Base-by-base conservation (phyloP, 163 green algal genomes). In the Chloroidium sp. region DNA sequence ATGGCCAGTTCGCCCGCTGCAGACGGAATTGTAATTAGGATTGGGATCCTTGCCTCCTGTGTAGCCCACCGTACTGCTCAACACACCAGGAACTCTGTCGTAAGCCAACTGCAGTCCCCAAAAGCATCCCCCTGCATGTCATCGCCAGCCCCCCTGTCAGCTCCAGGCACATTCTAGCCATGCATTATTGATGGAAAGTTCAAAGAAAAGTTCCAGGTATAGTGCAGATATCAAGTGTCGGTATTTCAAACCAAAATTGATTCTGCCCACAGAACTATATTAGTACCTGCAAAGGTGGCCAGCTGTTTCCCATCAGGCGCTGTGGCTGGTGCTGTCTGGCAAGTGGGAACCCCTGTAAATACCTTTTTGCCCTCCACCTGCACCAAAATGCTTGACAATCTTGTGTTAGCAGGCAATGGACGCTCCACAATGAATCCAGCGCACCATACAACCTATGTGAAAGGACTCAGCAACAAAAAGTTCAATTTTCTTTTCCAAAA, bases 71-170 rank as follows among this genome's bases (percentile, higher is more conserved):
- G 61, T 87, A 1, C 92, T 96, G 59, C 88, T 84, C 2, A 85
- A 78, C 3, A 97, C 93, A 64, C 93, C 93, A 1, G 90, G 90
- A n/a, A 95, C 89, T n/a, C 91, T 82, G 61, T 82, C 69, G 80
- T 89, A 94, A 0, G 89, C 90, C 2, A 96, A 87, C 86, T 97
- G 89, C 64, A 95, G 72, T 10, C 93, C 91, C 93, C 93, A 96
- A 83, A 95, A 95, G 83, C 93, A 96, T 2, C 92, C 90, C 61
- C 85, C 84, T 74, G 83, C 76, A 59, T 69, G 36, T 57, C 1
- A 77, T 59, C 1, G 2, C 14, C 67, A 75, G 78, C 62, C 60
- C 60, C 13, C 62, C 62, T 14, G 4, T 57, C 10, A 62, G 72
- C 36, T 36, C n/a, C 57, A 61, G 0, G 59, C 57, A 57, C 4